Conservation (phyloP, 2,329 filamentous ascomycete species). For the Fusarium sp. region DNA sequence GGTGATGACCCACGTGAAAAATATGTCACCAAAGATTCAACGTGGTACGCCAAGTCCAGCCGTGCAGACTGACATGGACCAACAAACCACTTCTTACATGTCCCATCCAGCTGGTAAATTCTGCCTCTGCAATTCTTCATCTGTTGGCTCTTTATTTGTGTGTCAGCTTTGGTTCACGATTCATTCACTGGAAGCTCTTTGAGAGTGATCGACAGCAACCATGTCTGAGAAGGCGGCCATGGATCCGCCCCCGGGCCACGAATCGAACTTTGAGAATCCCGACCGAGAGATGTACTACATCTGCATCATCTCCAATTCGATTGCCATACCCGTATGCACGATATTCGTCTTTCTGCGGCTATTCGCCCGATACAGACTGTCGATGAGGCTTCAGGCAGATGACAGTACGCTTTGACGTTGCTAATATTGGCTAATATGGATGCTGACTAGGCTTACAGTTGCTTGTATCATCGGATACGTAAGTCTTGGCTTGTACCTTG, state of each 20-base stretch:
- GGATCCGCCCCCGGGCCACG: constrained; percentile 21
- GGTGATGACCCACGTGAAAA: not conserved
- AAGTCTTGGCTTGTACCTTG: fast-evolving
- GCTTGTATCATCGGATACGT: constrained; percentile 30
- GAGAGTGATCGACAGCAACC: not conserved
- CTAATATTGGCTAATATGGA: fast-evolving
- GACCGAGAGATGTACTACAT: constrained; percentile 29
- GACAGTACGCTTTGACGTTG: constrained; percentile 3
- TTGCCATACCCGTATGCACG: constrained; percentile 19
- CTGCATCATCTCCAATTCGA: constrained; percentile 14
- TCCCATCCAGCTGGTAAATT: not conserved
- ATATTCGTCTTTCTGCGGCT: constrained; percentile 18
- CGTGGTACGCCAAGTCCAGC: not conserved
- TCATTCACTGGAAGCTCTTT: not conserved
- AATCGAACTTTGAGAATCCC: constrained; percentile 24
- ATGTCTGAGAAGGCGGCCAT: constrained; percentile 25
- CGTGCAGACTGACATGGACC: not conserved
- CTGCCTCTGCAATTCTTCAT: not conserved
- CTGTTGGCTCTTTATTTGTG: not conserved
- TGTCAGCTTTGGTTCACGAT: not conserved
- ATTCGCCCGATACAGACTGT: constrained; percentile 23
- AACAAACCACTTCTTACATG: constrained; percentile 1
- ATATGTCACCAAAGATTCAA: not conserved
- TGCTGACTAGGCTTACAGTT: not conserved
- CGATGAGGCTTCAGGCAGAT: constrained; percentile 18